Evolutionary conservation across 106 monocot genomes (phyloP), one percentile per base, ranked within the genome.

Genomic region (Agapanthus africanus): DNA sequence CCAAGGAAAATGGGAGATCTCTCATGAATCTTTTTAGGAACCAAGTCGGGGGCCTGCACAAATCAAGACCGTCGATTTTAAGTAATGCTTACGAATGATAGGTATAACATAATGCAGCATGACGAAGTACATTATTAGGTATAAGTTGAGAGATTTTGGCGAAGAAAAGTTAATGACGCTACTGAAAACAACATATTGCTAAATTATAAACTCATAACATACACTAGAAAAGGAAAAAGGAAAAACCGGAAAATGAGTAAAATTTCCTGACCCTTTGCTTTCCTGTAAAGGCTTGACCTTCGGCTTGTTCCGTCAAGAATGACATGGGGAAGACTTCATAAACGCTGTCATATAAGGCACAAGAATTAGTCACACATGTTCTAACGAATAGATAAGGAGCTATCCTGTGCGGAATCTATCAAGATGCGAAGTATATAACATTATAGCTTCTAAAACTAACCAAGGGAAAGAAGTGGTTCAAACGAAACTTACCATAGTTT

Each of bases 281-380:
- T 19, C 99, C 90, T 2, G 99, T 99, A 71, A 99, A 99, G 69
- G 99, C 82, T 71, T 99, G 99, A n/a, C 99, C 99, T 25, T 93
- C 99, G 50, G 99, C 99, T 79, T 99, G 93, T 65, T 99, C 99
- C 79, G 90, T 83, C 70, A 99, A 80, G 66, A 99, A 99, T 61
- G 99, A 87, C 99, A 99, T 99, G 7, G 99, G 99, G 46, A 99
- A 99, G 27, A 99, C 93, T 79, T 99, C 99, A 78, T 99, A 99
- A 0, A 99, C 87, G 60, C 92, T 93, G 86, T 78, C 42, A 75
- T 14, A 40, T 26, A 38, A 39, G n/a, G 23, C 61, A 61, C 6
- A 61, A 4, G 7, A 65, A 23, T 3, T 4, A 16, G 0, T 11
- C 11, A 39, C 40, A 39, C 25, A 40, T 39, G n/a, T n/a, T n/a